Evolutionary conservation across 352 stramenopile species (phyloP), one percentile per base, ranked within the genome.

Genomic region (Phytophthora sansomeana): DNA sequence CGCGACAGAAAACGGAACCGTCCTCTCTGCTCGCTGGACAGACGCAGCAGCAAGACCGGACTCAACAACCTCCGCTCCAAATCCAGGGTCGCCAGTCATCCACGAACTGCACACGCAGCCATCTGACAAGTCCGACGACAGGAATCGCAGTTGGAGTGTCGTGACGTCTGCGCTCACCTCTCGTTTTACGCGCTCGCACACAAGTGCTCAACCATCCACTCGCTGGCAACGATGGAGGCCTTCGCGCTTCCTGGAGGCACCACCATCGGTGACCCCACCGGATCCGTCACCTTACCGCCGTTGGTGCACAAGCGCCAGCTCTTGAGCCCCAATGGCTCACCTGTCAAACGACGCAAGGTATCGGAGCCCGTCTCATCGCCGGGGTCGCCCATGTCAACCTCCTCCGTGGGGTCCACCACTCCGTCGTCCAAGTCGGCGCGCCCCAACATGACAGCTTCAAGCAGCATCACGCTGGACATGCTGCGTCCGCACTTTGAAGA

Each of bases 401-500:
- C 62, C 6, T 63, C 59, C 2, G 26, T 60, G 5, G 49, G 38
- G 9, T 60, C 67, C 4, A 56, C 39, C 19, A 64, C 54, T 10
- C 56, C 74, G 19, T 68, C 47, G 10, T 63, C 64, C 56, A 81
- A 79, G 49, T 16, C 72, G 6, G 38, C 75, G 4, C 75, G 80
- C 7, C 71, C 79, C 39, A 89, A 91, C 73, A 88, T 90, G 81
- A 86, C 85, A 44, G 81, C 82, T 29, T 93, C 85, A 17, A 84
- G 79, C 64, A 90, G 72, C 57, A 93, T 96, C 63, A 96, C 86
- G 48, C 77, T 94, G 30, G 82, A 89, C 55, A 92, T 90, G 74
- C 69, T 96, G 49, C 83, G 83, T 16, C 88, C 84, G 17, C 82
- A 96, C 66, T 96, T 96, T 68, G 88, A 96, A 69, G 82, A 92